Conservation (phyloP, 176 grass and related monocot species). For the Calamus simplicifolius region DNA sequence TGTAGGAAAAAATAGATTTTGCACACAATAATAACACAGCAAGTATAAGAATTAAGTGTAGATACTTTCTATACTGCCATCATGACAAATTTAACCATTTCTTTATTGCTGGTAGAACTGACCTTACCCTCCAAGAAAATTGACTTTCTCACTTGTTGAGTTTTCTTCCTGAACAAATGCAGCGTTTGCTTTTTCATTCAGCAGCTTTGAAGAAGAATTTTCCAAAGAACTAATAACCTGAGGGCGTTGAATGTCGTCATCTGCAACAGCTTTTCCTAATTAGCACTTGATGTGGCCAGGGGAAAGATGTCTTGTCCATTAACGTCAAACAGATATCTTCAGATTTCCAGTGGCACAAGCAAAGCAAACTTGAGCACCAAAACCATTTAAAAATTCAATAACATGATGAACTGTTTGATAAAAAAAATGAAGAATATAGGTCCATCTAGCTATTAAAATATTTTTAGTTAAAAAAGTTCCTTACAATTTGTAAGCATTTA, state of each 20-base stretch:
- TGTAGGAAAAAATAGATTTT: no score
- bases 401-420: neutral
- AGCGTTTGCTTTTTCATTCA: slow-evolving; percentile 37
- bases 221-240: slow-evolving; percentile 34
- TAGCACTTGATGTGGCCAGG: slow-evolving; percentile 21
- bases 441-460: no score
- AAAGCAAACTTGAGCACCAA: neutral
- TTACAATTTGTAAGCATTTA: slow-evolving; percentile 19
- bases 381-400: neutral
- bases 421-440: neutral
- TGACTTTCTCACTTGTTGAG: slow-evolving; percentile 24
- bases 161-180: slow-evolving; percentile 30
- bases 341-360: neutral
- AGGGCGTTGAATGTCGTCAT: slow-evolving; percentile 40
- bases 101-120: slow-evolving; percentile 29
- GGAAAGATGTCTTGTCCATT: neutral
- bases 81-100: no score
- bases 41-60: no score
- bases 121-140: slow-evolving; percentile 83
- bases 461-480: neutral
- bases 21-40: no score
- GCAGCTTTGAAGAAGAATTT: slow-evolving; percentile 37
- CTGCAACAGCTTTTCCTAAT: slow-evolving; percentile 73
- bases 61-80: no score
- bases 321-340: neutral